Conservation (phyloP, 306 rosid species). For the Sindora glabra region DNA sequence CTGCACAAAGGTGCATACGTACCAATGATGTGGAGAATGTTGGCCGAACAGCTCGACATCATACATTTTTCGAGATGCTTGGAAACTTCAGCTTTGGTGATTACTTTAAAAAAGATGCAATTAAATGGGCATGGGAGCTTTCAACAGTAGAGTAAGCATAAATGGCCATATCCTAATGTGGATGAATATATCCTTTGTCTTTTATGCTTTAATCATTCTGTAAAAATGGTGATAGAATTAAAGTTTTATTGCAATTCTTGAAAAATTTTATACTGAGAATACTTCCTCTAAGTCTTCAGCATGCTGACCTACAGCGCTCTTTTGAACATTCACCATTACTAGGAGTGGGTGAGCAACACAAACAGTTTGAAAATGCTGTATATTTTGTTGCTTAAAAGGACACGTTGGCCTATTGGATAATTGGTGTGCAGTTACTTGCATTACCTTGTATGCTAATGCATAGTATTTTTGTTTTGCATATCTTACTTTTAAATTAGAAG, state of each 20-base stretch:
- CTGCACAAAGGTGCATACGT: conserved; percentile 86
- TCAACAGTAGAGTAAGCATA: conserved; percentile 65
- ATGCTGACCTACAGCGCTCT: neutral
- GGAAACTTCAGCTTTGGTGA: conserved; percentile 97
- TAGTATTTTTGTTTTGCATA: neutral
- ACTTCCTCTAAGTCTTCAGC: neutral
- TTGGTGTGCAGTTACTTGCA: neutral
- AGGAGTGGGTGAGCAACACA: neutral
- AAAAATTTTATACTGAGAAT: neutral
- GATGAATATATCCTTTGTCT: neutral
- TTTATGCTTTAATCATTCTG: neutral
- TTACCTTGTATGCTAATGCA: neutral
- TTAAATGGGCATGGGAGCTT: conserved; percentile 94
- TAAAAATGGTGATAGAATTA: neutral
- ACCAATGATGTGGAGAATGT: conserved; percentile 88
- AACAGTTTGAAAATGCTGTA: neutral
- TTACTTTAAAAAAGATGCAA: conserved; percentile 92
- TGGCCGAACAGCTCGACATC: conserved; percentile 81
- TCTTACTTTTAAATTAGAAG: neutral
- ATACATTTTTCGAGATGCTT: conserved; percentile 93
- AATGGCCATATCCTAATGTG: neutral
- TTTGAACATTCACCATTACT: neutral
- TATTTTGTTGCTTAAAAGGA: neutral
- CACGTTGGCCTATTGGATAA: neutral
- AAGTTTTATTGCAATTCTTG: neutral